Evolutionary conservation across 345 rosid species (phyloP).

Genomic region (Cardamine chenopodiifolia): DNA sequence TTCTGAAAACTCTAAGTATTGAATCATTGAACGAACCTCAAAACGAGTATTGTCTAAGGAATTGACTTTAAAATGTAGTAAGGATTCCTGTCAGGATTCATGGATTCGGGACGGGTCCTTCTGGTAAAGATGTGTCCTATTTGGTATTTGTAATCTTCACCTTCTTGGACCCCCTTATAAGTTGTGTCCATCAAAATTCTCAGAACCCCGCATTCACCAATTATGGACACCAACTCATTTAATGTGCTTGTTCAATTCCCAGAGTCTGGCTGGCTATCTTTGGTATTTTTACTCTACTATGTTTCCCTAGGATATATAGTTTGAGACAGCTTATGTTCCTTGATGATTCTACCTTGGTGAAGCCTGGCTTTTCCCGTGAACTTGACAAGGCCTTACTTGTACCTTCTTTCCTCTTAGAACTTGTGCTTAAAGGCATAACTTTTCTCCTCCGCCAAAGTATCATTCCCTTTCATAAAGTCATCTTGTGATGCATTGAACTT

Average conservation of each 20-base stretch:
- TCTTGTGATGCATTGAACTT: constrained; percentile 48
- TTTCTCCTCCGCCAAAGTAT: constrained; percentile 52
- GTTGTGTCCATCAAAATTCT: constrained; percentile 45
- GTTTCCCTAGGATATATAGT: constrained; percentile 57
- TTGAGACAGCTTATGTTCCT: constrained; percentile 68
- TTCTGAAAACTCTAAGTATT: too few species aligned
- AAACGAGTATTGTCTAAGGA: too few species aligned
- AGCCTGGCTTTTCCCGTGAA: constrained; percentile 54
- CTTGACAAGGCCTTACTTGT: constrained; percentile 65
- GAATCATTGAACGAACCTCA: too few species aligned
- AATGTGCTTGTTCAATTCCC: constrained; percentile 70
- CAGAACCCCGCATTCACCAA: constrained; percentile 26
- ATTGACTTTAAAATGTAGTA: too few species aligned
- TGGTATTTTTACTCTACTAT: constrained; percentile 57
- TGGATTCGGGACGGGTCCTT: neutral
- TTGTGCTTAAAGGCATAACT: constrained; percentile 65
- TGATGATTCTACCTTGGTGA: constrained; percentile 58
- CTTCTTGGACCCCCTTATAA: constrained; percentile 50
- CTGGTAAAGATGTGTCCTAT: constrained; percentile 56
- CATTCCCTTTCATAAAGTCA: constrained; percentile 44
- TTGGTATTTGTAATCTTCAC: constrained; percentile 51
- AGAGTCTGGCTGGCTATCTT: constrained; percentile 59
- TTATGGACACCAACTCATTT: constrained; percentile 48
- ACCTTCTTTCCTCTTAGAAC: constrained; percentile 68
- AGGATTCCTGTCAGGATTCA: too few species aligned